These are phyloP conservation scores for Phyllosticta citribraziliensis DNA, from an alignment of 2,329 filamentous ascomycete genomes.

Conservation along the genomic window DNA sequence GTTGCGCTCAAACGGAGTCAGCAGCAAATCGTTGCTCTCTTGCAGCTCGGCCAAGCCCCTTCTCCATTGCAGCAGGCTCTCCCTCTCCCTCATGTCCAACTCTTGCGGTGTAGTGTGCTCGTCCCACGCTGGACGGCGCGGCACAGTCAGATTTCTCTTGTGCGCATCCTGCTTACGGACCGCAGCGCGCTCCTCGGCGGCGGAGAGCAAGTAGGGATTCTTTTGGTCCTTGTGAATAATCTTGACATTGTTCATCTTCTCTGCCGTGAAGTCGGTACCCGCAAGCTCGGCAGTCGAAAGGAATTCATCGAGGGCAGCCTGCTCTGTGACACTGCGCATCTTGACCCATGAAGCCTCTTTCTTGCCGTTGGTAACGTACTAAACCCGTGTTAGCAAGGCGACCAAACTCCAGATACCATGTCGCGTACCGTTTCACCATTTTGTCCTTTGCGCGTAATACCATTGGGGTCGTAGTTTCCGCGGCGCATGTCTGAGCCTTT, in stretches of 20 bases:
- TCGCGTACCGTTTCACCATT: constrained; percentile 61
- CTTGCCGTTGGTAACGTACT: constrained; percentile 84
- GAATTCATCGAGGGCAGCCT: constrained; percentile 93
- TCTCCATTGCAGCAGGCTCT: constrained; percentile 78
- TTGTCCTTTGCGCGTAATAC: constrained; percentile 61
- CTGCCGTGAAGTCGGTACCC: constrained; percentile 96
- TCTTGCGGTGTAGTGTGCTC: constrained; percentile 71
- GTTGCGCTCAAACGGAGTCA: constrained; percentile 97
- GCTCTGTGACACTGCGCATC: constrained; percentile 98
- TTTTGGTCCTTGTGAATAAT: constrained; percentile 95
- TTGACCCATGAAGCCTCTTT: constrained; percentile 96
- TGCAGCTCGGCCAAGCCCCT: constrained; percentile 84
- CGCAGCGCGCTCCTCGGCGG: constrained; percentile 68
- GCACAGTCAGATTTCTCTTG: constrained; percentile 71
- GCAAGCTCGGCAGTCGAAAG: constrained; percentile 89
- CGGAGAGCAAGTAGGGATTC: constrained; percentile 86
- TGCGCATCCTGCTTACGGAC: constrained; percentile 77
- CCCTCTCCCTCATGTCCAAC: constrained; percentile 68
- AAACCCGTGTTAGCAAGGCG: constrained; percentile 20
- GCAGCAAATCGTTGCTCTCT: constrained; percentile 85
- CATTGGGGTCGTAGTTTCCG: constrained; percentile 45
- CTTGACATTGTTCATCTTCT: constrained; percentile 98
- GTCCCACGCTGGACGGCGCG: constrained; percentile 83
- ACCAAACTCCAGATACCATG: not conserved
- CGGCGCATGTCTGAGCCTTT: constrained; percentile 78